Base-by-base conservation (phyloP, 768 basidiomycete genomes). In the Dacryopinax primogenitus region DNA sequence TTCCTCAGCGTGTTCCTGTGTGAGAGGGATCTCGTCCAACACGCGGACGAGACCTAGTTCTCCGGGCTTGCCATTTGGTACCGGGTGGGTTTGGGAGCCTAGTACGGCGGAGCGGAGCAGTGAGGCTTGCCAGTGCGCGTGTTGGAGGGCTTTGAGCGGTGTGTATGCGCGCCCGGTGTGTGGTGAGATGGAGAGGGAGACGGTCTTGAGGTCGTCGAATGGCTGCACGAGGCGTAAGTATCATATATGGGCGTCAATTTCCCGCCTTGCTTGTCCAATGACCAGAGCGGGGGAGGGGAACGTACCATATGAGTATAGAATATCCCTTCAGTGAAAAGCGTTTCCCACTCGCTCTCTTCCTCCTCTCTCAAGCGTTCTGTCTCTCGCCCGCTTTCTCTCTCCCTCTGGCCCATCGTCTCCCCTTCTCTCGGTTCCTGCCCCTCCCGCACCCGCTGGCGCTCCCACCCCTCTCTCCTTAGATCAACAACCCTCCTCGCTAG, bases 301-400 rank as follows among this genome's bases (percentile, higher is more conserved):
- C 79, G 61, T 67, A 90, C 91, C 88, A 95, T 88, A 71, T 93
- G 90, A 3, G 81, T 77, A 72, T 94, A 95, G 74, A 92, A 87
- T 4, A 95, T 90, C 11, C 88, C 88, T 28, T 82, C 76, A 41
- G 79, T 75, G 71, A 97, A 95, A 71, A 94, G 79, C 51, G 74
- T 79, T 18, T 76, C 77, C 83, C 88, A 90, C 68, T 86, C 81
- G 41, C 68, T 73, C 72, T 95, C 92, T 71, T 92, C 90, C 0
- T 67, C 68, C 51, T n/a, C n/a, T n/a, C n/a, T n/a, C n/a, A n/a
- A n/a, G n/a, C n/a, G n/a, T n/a, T n/a, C n/a, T n/a, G n/a, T n/a
- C n/a, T n/a, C n/a, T n/a, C n/a, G n/a, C n/a, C n/a, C n/a, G n/a
- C 51, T 58, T n/a, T 79, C 79, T 4, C 80, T 77, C 36, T 81